Base-by-base conservation (phyloP, 1,284 basidiomycete species). In the Cryptococcus sp. region DNA sequence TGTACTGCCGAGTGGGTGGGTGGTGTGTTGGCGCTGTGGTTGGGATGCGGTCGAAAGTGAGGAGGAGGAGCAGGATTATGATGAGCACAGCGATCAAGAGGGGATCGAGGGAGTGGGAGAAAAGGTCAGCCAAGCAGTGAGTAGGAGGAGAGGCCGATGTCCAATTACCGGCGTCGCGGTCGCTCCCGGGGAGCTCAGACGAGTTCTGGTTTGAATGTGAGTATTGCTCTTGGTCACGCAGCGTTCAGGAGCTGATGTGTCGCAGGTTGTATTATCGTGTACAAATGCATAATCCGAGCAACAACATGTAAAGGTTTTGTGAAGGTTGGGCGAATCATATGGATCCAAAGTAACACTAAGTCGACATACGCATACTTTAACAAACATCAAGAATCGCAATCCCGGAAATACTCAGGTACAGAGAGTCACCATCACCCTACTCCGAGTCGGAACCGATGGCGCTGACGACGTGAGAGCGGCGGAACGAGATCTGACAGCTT, bases 11-110 rank as follows among this genome's bases (percentile, higher is more conserved):
- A 90, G 88, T 31, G 94, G 96, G 47, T 97, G 94, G 82, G 91
- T 97, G 8, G 95, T 91, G 72, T 97, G 95, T 80, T 99, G 96
- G 78, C 87, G 90, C 45, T 98, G 95, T 78, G 88, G 89, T 53
- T 88, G 90, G 81, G 87, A 88, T 59, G 86, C 92, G 68, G 87
- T 97, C 49, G 86, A 90, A 75, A 86, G 86, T 15, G 70, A 72
- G 15, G 73, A 68, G 56, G 66, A 65, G n/a, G 71, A 69, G n/a
- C 64, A 66, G 15, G 55, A 58, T 7, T 54, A 51, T 19, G 49
- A 47, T 25, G 47, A 47, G 17, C 38, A 41, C 48, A 45, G 15
- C 10, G 54, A 47, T 35, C 54, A 50, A 11, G 25, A 3, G n/a
- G 50, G 22, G 25, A 41, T 15, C 11, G 50, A 39, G 39, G 15